Percentiles rank a stretch among this genome's conserved stretches.
Conservation (phyloP, 2,329 filamentous ascomycete genomes). For the Talaromyces marneffei region DNA sequence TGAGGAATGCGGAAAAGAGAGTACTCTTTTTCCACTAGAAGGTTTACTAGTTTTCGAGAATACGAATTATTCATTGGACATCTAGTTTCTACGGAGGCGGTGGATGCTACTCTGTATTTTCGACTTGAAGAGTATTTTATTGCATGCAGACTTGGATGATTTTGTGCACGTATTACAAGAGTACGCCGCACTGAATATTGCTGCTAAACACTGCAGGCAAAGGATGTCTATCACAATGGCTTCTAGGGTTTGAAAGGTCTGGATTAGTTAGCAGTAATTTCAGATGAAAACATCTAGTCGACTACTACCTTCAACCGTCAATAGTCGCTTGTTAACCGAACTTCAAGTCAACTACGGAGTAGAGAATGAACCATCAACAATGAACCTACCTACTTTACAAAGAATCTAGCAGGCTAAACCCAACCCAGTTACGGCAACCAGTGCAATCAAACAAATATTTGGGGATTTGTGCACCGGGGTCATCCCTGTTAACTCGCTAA, state of each 20-base stretch:
- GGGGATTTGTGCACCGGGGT: not conserved
- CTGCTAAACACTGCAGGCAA: not conserved
- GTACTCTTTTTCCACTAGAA: not conserved
- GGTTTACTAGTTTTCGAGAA: not conserved
- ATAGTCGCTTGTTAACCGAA: not conserved
- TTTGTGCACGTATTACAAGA: too few species aligned
- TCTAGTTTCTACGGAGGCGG: too few species aligned
- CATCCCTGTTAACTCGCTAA: not conserved
- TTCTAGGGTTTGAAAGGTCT: not conserved
- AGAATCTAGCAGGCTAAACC: not conserved
- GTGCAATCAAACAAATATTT: not conserved
- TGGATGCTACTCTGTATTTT: not conserved
- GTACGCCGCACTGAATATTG: not conserved
- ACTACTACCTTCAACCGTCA: not conserved
- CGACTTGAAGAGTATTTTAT: too few species aligned
- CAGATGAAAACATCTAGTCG: not conserved
- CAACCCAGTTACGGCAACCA: not conserved
- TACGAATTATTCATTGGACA: too few species aligned
- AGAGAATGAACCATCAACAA: not conserved
- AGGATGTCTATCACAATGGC: not conserved
- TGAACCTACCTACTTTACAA: not conserved
- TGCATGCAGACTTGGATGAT: too few species aligned
- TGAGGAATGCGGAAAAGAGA: conserved; percentile 8
- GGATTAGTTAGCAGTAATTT: not conserved
- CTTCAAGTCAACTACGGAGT: too few species aligned